Conservation (phyloP, 2,329 filamentous ascomycete species). For the Colletotrichum melonis region DNA sequence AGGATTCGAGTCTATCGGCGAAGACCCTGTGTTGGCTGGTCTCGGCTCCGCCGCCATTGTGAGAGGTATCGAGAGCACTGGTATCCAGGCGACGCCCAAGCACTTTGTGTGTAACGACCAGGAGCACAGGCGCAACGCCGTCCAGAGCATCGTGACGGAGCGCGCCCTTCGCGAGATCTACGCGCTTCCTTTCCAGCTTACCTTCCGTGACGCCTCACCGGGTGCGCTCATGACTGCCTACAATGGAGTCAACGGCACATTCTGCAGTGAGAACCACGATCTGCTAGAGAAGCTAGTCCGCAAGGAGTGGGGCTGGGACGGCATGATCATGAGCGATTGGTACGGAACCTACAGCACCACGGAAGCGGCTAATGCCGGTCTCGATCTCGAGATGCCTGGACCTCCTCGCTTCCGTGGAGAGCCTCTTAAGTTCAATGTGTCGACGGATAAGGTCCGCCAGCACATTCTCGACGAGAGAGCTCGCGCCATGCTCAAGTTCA, state of each 20-base stretch:
- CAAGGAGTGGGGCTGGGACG: conserved; percentile 68
- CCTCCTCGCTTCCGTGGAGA: conserved; percentile 63
- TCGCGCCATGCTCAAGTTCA: conserved; percentile 67
- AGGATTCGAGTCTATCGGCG: conserved; percentile 69
- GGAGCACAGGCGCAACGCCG: conserved; percentile 67
- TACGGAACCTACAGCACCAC: conserved; percentile 67
- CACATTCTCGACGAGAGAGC: conserved; percentile 69
- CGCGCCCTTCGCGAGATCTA: conserved; percentile 70
- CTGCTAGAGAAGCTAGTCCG: conserved; percentile 63
- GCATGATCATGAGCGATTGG: conserved; percentile 71
- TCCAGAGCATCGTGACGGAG: conserved; percentile 65
- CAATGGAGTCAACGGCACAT: conserved; percentile 68
- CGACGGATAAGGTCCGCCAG: conserved; percentile 66
- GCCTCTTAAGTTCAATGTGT: conserved; percentile 61
- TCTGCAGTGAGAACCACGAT: conserved; percentile 64
- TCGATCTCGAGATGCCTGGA: conserved; percentile 72
- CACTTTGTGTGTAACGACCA: conserved; percentile 73
- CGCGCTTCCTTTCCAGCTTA: conserved; percentile 67
- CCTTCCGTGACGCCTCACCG: conserved; percentile 62
- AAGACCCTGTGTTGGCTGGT: conserved; percentile 68
- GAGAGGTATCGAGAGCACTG: conserved; percentile 66
- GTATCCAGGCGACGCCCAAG: conserved; percentile 68
- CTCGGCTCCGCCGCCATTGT: conserved; percentile 64
- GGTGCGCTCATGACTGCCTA: conserved; percentile 70
- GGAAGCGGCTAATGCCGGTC: conserved; percentile 60